These are phyloP conservation scores for Aphanocladium album DNA, from an alignment of 2,329 filamentous ascomycete species.

Conservation along the genomic window DNA sequence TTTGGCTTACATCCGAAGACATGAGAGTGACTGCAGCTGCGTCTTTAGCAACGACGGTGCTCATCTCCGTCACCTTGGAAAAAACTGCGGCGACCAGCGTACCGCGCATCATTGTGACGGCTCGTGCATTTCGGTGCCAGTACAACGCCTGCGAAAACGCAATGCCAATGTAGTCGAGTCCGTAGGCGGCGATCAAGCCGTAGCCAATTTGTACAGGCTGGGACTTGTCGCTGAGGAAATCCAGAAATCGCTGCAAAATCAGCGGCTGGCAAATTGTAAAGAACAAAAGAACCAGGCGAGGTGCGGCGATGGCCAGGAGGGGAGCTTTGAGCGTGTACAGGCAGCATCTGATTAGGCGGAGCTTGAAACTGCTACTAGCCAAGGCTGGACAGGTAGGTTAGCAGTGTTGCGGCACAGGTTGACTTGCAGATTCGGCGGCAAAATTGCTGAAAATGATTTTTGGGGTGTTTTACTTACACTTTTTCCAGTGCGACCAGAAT, in stretches of 20 bases:
- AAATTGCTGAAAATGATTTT: background rate
- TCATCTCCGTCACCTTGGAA: conserved; percentile 27
- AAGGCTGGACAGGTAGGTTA: background rate
- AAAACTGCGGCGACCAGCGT: conserved; percentile 30
- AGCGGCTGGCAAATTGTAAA: conserved; percentile 35
- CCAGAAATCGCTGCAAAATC: conserved; percentile 29
- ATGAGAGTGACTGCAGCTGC: conserved; percentile 35
- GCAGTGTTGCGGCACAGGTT: background rate
- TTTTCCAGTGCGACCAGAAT: conserved; percentile 28
- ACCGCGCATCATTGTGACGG: conserved; percentile 27
- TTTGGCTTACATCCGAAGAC: conserved; percentile 32
- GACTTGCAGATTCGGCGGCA: background rate
- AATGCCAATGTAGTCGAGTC: conserved; percentile 27
- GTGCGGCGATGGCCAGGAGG: conserved; percentile 26
- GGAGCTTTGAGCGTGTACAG: conserved; percentile 24
- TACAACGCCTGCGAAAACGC: conserved; percentile 27
- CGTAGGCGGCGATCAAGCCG: conserved; percentile 29
- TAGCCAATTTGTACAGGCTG: conserved; percentile 24
- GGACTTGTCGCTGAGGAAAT: conserved; percentile 24
- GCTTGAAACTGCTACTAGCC: conserved; percentile 12
- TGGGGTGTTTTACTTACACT: conserved; percentile 17
- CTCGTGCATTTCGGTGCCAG: conserved; percentile 28
- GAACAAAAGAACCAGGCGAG: conserved; percentile 27
- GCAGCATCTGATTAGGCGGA: conserved; percentile 25
- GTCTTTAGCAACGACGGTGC: conserved; percentile 24